Evolutionary conservation across 2,329 filamentous ascomycete species (phyloP).

Genomic region (Cercospora sp.): DNA sequence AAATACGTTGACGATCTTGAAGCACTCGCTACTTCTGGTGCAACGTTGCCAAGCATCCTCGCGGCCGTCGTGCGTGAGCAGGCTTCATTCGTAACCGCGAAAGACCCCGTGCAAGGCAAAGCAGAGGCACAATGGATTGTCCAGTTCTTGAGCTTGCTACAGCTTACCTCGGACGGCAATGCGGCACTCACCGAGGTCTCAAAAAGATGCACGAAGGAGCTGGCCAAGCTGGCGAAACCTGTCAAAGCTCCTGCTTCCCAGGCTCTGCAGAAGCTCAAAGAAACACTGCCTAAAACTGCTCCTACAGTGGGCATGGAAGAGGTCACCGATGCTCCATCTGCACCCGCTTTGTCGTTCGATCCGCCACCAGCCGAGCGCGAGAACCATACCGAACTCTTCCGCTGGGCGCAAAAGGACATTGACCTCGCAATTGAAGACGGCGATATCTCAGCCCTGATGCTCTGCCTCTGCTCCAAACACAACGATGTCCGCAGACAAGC

Average conservation of each 20-base stretch:
- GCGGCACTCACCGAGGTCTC: slow-evolving; percentile 10
- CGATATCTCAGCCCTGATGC: slow-evolving; percentile 66
- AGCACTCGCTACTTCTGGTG: slow-evolving; percentile 33
- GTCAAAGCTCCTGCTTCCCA: not conserved
- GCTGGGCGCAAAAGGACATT: slow-evolving; percentile 74
- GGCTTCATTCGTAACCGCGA: slow-evolving; percentile 59
- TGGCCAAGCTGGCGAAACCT: slow-evolving; percentile 9
- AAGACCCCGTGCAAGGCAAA: slow-evolving; percentile 16
- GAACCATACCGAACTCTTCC: slow-evolving; percentile 51
- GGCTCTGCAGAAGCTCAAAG: not conserved
- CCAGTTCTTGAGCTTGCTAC: slow-evolving; percentile 27
- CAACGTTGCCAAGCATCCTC: slow-evolving; percentile 59
- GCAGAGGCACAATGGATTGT: slow-evolving; percentile 26
- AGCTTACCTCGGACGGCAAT: slow-evolving; percentile 13
- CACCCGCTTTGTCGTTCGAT: slow-evolving; percentile 31
- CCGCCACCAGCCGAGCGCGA: slow-evolving; percentile 45
- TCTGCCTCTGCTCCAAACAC: slow-evolving; percentile 74
- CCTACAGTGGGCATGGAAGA: not conserved
- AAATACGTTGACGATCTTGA: slow-evolving; percentile 77
- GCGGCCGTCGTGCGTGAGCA: slow-evolving; percentile 74
- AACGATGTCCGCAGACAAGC: slow-evolving; percentile 77
- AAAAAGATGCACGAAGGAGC: not conserved
- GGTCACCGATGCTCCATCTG: not conserved
- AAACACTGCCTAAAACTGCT: not conserved
- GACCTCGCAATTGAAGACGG: slow-evolving; percentile 80